Evolutionary conservation across 441 rosid genomes (phyloP).

Genomic region (Erodium trifolium): DNA sequence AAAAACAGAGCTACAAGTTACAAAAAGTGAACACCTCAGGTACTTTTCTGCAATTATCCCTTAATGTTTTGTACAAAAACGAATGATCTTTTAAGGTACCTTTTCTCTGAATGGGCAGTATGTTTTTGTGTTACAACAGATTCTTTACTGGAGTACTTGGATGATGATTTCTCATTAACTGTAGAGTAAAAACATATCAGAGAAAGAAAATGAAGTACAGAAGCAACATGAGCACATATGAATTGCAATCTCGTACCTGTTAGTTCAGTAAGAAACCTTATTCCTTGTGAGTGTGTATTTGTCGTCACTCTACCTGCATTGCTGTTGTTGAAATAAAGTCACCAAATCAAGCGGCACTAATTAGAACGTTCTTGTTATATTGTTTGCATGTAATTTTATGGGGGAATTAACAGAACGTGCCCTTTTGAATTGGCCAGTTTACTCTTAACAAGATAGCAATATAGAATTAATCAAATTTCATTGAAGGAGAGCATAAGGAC

Average conservation of each 20-base stretch:
- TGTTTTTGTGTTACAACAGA: conserved; percentile 26
- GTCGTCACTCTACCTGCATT: conserved; percentile 86
- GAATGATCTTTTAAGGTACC: conserved; percentile 34
- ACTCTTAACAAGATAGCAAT: neutral
- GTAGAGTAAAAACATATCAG: conserved; percentile 16
- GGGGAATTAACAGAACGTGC: too few relatives aligned
- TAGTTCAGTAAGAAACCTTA: conserved; percentile 77
- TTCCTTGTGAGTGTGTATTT: conserved; percentile 77
- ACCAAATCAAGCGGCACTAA: neutral
- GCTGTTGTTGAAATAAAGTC: conserved; percentile 38
- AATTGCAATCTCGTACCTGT: conserved; percentile 42
- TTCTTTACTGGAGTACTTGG: conserved; percentile 32
- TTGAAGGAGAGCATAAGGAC: neutral
- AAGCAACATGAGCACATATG: neutral
- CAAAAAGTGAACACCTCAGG: too few relatives aligned
- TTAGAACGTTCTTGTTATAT: too few relatives aligned
- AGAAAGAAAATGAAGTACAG: neutral
- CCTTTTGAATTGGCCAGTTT: neutral
- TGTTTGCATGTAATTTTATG: too few relatives aligned
- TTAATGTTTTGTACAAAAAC: too few relatives aligned
- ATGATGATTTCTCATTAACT: conserved; percentile 38
- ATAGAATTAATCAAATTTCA: neutral
- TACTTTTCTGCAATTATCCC: too few relatives aligned
- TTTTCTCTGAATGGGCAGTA: conserved; percentile 34
- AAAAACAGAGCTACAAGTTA: too few relatives aligned